Conservation (phyloP, 345 rosid species). For the Nephelium lappaceum region DNA sequence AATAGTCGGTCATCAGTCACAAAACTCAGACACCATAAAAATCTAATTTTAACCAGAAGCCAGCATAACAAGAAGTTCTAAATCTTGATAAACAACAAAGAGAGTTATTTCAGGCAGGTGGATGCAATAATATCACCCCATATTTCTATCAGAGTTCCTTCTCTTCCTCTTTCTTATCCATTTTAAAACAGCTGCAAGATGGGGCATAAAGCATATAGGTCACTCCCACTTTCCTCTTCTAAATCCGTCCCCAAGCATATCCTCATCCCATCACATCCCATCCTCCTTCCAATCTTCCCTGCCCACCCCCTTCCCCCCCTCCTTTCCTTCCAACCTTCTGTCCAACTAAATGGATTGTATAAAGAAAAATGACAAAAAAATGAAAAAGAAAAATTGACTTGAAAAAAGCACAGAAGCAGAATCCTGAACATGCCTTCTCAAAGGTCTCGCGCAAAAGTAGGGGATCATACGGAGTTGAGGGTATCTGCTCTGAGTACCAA, state of each 20-base stretch:
- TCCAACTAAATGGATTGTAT: not conserved
- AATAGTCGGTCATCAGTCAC: not conserved
- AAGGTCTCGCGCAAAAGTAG: conserved; percentile 51
- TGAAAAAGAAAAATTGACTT: not conserved
- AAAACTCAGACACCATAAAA: not conserved
- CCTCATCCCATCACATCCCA: not conserved
- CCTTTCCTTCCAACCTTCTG: not conserved
- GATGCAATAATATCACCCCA: not conserved
- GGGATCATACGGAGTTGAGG: conserved; percentile 71
- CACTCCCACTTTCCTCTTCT: not conserved
- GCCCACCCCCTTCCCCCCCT: not conserved
- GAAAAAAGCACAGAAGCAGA: conserved; percentile 14
- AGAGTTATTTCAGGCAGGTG: not conserved
- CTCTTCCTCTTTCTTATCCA: not conserved
- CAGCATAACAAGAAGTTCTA: not conserved
- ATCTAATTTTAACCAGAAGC: not conserved
- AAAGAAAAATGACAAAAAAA: not conserved
- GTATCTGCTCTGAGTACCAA: conserved; percentile 69
- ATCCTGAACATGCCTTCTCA: conserved; percentile 57
- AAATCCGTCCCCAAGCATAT: not conserved
- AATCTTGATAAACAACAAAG: not conserved
- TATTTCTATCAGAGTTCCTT: not conserved
- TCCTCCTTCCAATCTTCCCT: not conserved
- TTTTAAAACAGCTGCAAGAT: not conserved
- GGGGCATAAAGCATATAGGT: not conserved